Percentiles rank a stretch among this genome's conserved stretches.
phyloP scores from a whole-genome alignment of 306 rosid genomes.

The Cyamopsis tetragonoloba region DNA sequence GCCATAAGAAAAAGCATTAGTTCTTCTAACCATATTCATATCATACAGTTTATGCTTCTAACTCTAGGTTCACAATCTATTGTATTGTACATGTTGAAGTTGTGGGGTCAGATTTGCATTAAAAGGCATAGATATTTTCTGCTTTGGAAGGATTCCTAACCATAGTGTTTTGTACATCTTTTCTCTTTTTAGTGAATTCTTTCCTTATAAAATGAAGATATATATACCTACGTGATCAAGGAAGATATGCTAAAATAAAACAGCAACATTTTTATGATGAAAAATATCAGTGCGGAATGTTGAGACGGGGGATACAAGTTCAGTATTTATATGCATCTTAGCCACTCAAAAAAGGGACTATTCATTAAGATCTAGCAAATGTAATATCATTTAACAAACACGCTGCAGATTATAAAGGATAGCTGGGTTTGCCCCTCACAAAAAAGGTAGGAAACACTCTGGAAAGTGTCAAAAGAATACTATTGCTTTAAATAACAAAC shows the following conservation, averaged over 20 bases:
- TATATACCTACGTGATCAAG: neutral
- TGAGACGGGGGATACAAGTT: no score
- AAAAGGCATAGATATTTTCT: neutral
- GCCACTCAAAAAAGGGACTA: neutral
- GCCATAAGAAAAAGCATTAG: constrained; percentile 40
- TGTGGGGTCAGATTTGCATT: neutral
- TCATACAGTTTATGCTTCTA: neutral
- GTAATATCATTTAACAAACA: neutral
- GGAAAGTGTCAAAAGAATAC: neutral
- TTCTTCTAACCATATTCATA: neutral
- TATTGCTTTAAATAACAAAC: constrained; percentile 1
- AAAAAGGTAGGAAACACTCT: neutral
- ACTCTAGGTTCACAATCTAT: neutral
- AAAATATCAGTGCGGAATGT: no score
- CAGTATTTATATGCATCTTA: neutral
- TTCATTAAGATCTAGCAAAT: constrained; percentile 10
- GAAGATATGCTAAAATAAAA: no score
- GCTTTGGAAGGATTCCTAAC: neutral
- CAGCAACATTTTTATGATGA: no score
- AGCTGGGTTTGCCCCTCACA: neutral
- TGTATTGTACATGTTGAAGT: neutral
- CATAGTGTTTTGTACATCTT: neutral
- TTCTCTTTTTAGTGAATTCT: neutral
- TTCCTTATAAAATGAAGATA: neutral
- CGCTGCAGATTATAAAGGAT: neutral